Conservation (phyloP, 2,329 filamentous ascomycete genomes). For the Didymella pomorum region DNA sequence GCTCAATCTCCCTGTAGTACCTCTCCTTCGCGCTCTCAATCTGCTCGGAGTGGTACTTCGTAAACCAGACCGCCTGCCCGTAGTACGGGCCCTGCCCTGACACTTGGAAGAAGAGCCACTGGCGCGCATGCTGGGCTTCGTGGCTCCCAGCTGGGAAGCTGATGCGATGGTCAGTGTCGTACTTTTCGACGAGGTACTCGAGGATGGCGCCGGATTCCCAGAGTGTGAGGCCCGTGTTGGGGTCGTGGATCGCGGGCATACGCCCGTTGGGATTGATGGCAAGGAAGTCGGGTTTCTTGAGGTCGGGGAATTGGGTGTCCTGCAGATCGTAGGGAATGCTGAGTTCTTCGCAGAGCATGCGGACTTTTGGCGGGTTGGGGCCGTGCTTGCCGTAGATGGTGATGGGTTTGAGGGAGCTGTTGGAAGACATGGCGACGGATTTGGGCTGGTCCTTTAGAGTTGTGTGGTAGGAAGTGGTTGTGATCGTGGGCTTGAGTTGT, state of each 20-base stretch:
- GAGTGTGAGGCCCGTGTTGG: constrained; percentile 53
- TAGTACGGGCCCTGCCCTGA: constrained; percentile 58
- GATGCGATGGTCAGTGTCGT: constrained; percentile 54
- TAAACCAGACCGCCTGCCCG: constrained; percentile 51
- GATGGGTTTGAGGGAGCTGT: constrained; percentile 30
- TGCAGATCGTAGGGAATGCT: constrained; percentile 51
- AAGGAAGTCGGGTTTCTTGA: constrained; percentile 54
- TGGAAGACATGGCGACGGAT: constrained; percentile 14
- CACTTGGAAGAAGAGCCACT: constrained; percentile 58
- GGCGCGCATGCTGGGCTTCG: constrained; percentile 52
- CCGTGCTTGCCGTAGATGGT: constrained; percentile 35
- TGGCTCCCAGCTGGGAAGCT: constrained; percentile 45
- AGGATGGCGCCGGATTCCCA: constrained; percentile 58
- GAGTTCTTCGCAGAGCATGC: constrained; percentile 57
- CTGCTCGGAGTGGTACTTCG: constrained; percentile 52
- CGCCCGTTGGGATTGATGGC: constrained; percentile 53
- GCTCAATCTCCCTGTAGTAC: constrained; percentile 58
- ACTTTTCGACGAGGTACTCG: constrained; percentile 55
- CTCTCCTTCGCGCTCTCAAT: constrained; percentile 56
- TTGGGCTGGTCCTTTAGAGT: not conserved
- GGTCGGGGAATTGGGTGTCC: constrained; percentile 46
- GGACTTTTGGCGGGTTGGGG: constrained; percentile 57
- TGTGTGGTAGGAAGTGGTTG: not conserved
- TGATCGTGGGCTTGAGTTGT: not conserved
- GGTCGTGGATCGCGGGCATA: constrained; percentile 57